These are phyloP conservation scores for Penicillium oxalicum DNA, from an alignment of 2,329 filamentous ascomycete species.

Conservation along the genomic window DNA sequence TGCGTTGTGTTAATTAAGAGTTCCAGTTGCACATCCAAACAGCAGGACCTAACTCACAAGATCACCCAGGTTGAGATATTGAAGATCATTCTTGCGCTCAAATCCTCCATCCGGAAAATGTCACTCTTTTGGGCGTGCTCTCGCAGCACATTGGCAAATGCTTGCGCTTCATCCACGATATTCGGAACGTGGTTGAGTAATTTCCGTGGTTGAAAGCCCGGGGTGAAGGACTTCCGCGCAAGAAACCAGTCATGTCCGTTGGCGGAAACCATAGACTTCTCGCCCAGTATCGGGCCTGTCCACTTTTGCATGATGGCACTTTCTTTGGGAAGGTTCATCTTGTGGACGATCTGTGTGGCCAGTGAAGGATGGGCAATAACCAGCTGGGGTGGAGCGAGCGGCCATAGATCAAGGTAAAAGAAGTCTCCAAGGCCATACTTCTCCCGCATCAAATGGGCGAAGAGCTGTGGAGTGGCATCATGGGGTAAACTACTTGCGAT, in stretches of 20 bases:
- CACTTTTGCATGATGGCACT: constrained; percentile 25
- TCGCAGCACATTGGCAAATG: constrained; percentile 6
- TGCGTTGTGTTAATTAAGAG: constrained; percentile 1
- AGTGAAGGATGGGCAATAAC: constrained; percentile 37
- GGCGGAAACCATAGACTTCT: constrained; percentile 31
- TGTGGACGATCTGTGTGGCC: constrained; percentile 36
- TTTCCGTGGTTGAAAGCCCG: constrained; percentile 9
- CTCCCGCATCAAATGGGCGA: constrained; percentile 14
- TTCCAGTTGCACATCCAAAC: not conserved
- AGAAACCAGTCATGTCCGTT: constrained; percentile 39
- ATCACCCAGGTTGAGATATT: constrained; percentile 9
- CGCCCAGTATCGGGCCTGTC: constrained; percentile 19
- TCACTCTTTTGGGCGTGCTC: constrained; percentile 5
- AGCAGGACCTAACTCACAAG: constrained; percentile 3
- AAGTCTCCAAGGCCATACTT: constrained; percentile 13
- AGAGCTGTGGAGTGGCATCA: constrained; percentile 14
- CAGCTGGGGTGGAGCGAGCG: constrained; percentile 32
- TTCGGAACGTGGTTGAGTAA: constrained; percentile 7
- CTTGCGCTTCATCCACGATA: constrained; percentile 11
- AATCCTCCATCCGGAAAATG: constrained; percentile 10
- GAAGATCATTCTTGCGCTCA: constrained; percentile 11
- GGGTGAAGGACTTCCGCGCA: constrained; percentile 8
- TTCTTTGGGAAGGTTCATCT: constrained; percentile 32
- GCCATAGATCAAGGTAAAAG: constrained; percentile 37
- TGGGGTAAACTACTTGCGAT: constrained; percentile 12